A percentile compares a stretch with the other conserved stretches of the same genome.
phyloP scores from a whole-genome alignment of 306 rosid species.

The Quercus ilex region DNA sequence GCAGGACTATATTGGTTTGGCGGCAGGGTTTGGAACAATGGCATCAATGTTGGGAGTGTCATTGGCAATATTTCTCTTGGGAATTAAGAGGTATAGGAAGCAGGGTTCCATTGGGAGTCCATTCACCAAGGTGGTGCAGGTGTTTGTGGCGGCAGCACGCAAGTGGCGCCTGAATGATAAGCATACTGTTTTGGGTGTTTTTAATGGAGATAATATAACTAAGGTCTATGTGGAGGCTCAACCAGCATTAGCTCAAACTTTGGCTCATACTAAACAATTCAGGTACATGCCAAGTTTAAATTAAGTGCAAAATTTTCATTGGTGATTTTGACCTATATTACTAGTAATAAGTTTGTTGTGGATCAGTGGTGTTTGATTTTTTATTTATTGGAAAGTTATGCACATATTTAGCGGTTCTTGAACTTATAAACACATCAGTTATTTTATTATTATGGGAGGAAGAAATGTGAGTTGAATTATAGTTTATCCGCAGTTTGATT shows the following conservation, averaged over 20 bases:
- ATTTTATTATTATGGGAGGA: too few relatives aligned
- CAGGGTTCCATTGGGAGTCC: slow-evolving; percentile 24
- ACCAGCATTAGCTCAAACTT: background rate
- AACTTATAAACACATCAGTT: too few relatives aligned
- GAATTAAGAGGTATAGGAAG: slow-evolving; percentile 14
- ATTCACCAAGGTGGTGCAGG: slow-evolving; percentile 10
- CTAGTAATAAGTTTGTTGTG: too few relatives aligned
- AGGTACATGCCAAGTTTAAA: background rate
- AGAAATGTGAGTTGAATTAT: too few relatives aligned
- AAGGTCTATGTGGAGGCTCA: background rate
- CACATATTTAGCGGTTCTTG: too few relatives aligned
- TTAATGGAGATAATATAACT: background rate
- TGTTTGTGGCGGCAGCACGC: slow-evolving; percentile 17
- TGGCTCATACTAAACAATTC: background rate
- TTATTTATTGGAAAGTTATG: too few relatives aligned
- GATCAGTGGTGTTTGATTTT: too few relatives aligned
- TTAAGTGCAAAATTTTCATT: too few relatives aligned
- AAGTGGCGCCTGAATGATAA: slow-evolving; percentile 27
- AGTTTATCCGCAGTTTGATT: too few relatives aligned
- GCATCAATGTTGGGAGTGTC: background rate
- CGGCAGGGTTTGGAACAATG: slow-evolving; percentile 9
- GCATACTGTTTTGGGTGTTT: background rate
- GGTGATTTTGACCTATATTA: too few relatives aligned
- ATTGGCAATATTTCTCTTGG: slow-evolving; percentile 10
- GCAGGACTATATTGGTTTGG: slow-evolving; percentile 30